phyloP scores from a whole-genome alignment of 2,329 filamentous ascomycete genomes.

The Pestalotiopsis sp. region DNA sequence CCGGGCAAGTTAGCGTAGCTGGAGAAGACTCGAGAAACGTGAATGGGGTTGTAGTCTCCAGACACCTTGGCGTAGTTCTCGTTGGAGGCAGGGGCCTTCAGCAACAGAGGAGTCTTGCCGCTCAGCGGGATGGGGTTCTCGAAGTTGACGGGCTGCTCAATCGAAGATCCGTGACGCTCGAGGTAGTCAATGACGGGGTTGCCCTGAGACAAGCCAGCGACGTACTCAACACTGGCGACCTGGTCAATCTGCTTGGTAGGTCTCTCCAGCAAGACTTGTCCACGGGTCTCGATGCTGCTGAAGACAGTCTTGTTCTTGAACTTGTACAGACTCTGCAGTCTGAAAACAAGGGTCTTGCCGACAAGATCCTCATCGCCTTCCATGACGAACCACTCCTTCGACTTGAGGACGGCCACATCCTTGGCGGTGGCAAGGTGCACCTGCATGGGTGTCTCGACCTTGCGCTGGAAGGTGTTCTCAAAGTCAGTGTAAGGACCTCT shows the following conservation, averaged over 20 bases:
- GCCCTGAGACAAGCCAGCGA: conserved; percentile 86
- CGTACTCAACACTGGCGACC: conserved; percentile 95
- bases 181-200: conserved; percentile 98
- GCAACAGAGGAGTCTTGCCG: conserved; percentile 83
- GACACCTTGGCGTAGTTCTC: conserved; percentile 98
- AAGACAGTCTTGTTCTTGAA: conserved; percentile 96
- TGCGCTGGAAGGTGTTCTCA: conserved; percentile 98
- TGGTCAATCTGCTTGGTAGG: conserved; percentile 97
- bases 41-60: conserved; percentile 98
- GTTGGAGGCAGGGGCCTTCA: conserved; percentile 93
- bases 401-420: conserved; percentile 90
- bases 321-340: conserved; percentile 84
- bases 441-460: conserved; percentile 93
- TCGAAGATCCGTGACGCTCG: conserved; percentile 83
- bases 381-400: conserved; percentile 96
- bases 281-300: conserved; percentile 87
- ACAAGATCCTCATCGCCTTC: conserved; percentile 81
- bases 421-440: conserved; percentile 84
- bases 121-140: conserved; percentile 96
- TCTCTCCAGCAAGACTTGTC: conserved; percentile 90
- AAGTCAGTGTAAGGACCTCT: conserved; percentile 90
- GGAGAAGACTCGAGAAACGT: conserved; percentile 95
- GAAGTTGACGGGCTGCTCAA: conserved; percentile 95
- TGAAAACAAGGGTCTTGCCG: conserved; percentile 93
- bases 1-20: conserved; percentile 94